Conservation (phyloP, 345 rosid species). For the Salix brachista region DNA sequence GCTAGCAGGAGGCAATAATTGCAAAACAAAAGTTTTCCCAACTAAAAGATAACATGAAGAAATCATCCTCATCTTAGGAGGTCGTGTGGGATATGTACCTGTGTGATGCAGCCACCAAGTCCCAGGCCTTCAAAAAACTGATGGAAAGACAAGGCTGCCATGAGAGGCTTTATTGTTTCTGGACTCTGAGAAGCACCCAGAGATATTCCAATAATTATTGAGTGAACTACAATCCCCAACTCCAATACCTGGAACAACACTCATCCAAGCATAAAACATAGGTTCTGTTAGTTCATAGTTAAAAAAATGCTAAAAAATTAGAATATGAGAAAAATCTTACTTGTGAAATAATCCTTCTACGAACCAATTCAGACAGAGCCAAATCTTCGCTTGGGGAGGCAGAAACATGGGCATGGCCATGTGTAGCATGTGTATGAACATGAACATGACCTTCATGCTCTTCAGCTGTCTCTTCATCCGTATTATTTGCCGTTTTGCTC, state of each 20-base stretch:
- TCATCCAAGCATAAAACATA: neutral
- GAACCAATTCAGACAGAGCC: constrained; percentile 30
- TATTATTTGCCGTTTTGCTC: constrained; percentile 13
- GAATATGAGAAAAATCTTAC: constrained; percentile 19
- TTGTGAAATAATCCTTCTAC: constrained; percentile 46
- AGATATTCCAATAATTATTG: constrained; percentile 63
- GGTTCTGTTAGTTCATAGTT: neutral
- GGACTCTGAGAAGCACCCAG: constrained; percentile 54
- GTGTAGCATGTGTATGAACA: constrained; percentile 60
- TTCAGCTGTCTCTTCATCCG: constrained; percentile 34
- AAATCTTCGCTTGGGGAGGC: constrained; percentile 19
- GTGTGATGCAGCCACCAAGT: constrained; percentile 73
- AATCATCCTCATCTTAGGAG: neutral
- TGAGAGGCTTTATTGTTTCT: constrained; percentile 55
- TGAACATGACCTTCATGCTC: constrained; percentile 49
- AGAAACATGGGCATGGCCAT: constrained; percentile 63
- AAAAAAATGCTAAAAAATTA: neutral
- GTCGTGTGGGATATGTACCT: constrained; percentile 20
- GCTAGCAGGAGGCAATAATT: neutral
- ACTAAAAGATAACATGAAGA: neutral
- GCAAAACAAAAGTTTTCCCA: neutral
- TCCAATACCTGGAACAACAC: constrained; percentile 46
- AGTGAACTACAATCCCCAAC: constrained; percentile 68
- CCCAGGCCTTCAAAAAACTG: constrained; percentile 83
- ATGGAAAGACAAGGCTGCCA: constrained; percentile 66